phyloP scores from a whole-genome alignment of 2,329 filamentous ascomycete species.

The Truncatella angustata region DNA sequence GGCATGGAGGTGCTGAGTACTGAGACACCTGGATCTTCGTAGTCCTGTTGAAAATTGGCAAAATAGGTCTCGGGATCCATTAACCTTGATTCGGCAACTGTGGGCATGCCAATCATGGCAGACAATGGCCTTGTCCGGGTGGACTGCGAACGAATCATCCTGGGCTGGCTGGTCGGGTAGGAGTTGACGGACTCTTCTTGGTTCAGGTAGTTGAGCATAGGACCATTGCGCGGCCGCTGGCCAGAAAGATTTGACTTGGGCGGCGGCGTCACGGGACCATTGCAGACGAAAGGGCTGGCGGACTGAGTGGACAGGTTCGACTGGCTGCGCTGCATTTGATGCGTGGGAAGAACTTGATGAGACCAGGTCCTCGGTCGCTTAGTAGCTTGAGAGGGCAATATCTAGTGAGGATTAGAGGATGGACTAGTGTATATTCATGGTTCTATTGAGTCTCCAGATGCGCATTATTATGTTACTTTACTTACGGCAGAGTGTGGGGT shows the following conservation, averaged over 20 bases:
- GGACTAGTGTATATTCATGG: no score
- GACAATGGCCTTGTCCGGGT: constrained; percentile 20
- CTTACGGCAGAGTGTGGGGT: constrained; percentile 27
- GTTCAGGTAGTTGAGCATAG: constrained; percentile 29
- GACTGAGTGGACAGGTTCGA: constrained; percentile 40
- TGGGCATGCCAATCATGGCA: constrained; percentile 26
- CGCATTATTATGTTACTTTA: not conserved
- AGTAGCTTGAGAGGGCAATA: constrained; percentile 18
- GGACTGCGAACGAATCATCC: constrained; percentile 22
- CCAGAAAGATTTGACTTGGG: constrained; percentile 22
- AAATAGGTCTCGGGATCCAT: constrained; percentile 39
- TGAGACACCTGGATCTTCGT: not conserved
- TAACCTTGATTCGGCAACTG: constrained; percentile 35
- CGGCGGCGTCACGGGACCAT: constrained; percentile 33
- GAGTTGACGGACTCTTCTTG: constrained; percentile 29
- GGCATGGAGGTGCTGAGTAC: constrained; percentile 3
- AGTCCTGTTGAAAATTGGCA: constrained; percentile 20
- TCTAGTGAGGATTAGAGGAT: no score
- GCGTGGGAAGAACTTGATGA: constrained; percentile 29
- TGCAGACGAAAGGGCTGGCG: constrained; percentile 36
- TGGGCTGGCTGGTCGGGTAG: constrained; percentile 19
- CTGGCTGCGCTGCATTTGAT: constrained; percentile 43
- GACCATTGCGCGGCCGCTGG: constrained; percentile 17
- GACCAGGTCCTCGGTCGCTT: constrained; percentile 34
- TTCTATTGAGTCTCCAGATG: not conserved